Evolutionary conservation across 495 filamentous ascomycete species (phyloP).

Genomic region (Penicillium parvum): DNA sequence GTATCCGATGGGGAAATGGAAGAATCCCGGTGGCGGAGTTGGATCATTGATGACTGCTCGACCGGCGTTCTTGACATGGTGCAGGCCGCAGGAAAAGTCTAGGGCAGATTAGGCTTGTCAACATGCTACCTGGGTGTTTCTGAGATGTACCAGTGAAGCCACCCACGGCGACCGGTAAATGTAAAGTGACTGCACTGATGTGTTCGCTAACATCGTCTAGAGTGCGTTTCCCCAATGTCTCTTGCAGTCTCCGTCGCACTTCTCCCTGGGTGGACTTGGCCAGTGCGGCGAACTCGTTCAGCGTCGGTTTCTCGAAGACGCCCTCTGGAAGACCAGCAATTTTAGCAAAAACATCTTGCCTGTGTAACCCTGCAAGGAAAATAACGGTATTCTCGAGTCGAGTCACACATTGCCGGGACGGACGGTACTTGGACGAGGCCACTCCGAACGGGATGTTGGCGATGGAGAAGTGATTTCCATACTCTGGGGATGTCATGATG

Average conservation of each 20-base stretch:
- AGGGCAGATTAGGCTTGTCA: no score
- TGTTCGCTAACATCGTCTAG: conserved; percentile 43
- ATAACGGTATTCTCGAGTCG: conserved; percentile 26
- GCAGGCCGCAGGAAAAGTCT: conserved; percentile 64
- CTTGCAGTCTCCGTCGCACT: conserved; percentile 46
- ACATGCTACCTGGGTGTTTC: no score
- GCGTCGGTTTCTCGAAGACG: conserved; percentile 43
- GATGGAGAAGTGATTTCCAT: conserved; percentile 44
- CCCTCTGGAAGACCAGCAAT: conserved; percentile 13
- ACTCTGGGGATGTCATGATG: conserved; percentile 23
- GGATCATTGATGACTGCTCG: conserved; percentile 34
- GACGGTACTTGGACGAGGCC: conserved; percentile 53
- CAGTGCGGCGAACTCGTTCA: conserved; percentile 73
- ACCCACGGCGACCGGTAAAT: conserved; percentile 72
- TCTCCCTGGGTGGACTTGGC: conserved; percentile 58
- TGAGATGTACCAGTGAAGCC: conserved; percentile 59
- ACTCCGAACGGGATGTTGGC: conserved; percentile 84
- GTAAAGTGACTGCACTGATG: conserved; percentile 55
- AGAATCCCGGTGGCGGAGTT: conserved; percentile 28
- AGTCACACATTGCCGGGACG: conserved; percentile 36
- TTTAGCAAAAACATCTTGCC: conserved; percentile 22
- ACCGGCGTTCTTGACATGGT: conserved; percentile 30
- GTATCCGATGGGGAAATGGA: conserved; percentile 49
- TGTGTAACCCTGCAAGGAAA: conserved; percentile 51
- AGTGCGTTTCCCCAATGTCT: conserved; percentile 42